phyloP scores from a whole-genome alignment of 495 filamentous ascomycete species.

The Filosporella fistucella region DNA sequence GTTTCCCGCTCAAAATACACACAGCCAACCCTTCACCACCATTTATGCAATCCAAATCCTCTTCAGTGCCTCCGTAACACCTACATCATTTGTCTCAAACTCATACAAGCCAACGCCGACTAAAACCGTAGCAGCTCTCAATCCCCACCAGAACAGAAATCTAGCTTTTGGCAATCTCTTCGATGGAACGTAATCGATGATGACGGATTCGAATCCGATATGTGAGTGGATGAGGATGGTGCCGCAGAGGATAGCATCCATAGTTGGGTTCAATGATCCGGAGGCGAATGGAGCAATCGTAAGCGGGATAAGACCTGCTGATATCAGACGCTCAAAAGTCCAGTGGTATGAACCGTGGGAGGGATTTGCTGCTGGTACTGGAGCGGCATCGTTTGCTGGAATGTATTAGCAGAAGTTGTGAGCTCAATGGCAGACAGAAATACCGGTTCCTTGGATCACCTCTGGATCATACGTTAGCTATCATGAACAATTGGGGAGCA shows the following conservation, averaged over 20 bases:
- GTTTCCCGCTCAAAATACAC: conserved; percentile 7
- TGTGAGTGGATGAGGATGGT: conserved; percentile 86
- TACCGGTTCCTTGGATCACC: conserved; percentile 74
- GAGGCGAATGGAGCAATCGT: conserved; percentile 88
- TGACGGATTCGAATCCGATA: conserved; percentile 83
- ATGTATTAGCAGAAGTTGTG: conserved; percentile 22
- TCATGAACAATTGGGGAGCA: conserved; percentile 22
- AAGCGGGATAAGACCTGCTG: conserved; percentile 75
- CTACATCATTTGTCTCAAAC: conserved; percentile 99
- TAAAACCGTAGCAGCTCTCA: conserved; percentile 71
- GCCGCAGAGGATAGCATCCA: conserved; percentile 81
- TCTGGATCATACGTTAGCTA: conserved; percentile 49
- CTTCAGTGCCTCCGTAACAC: conserved; percentile 82
- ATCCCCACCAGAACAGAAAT: conserved; percentile 64
- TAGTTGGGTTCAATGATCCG: conserved; percentile 81
- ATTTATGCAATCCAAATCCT: conserved; percentile 72
- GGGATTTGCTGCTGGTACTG: conserved; percentile 64
- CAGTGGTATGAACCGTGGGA: conserved; percentile 95
- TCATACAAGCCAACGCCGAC: conserved; percentile 91
- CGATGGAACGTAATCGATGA: conserved; percentile 86
- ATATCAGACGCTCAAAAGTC: conserved; percentile 86
- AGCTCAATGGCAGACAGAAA: conserved; percentile 22
- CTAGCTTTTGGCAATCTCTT: conserved; percentile 63
- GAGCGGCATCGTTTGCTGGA: conserved; percentile 81
- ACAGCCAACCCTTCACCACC: conserved; percentile 4